These are phyloP conservation scores for Teratosphaeria zuluensis DNA, from an alignment of 2,329 filamentous ascomycete species.

Conservation along the genomic window DNA sequence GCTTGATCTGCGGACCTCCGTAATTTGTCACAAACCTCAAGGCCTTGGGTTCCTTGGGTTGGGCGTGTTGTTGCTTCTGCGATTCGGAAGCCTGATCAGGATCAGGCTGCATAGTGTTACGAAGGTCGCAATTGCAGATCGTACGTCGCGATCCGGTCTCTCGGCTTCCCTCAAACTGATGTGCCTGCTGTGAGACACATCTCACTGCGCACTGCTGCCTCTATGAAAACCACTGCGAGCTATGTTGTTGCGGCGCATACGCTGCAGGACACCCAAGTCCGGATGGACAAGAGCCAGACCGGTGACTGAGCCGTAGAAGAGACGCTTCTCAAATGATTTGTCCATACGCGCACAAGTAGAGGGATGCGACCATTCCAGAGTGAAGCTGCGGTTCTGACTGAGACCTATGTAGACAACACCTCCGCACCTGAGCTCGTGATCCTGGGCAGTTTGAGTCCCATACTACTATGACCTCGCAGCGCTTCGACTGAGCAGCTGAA, in stretches of 20 bases:
- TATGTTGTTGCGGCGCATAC: not conserved
- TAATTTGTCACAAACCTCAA: slow-evolving; percentile 70
- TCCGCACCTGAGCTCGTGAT: not conserved
- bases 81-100: not conserved
- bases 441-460: not conserved
- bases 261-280: not conserved
- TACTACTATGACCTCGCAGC: not conserved
- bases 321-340: not conserved
- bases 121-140: not conserved
- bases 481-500: not conserved
- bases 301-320: not conserved
- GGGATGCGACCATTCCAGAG: not conserved
- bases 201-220: not conserved
- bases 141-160: not conserved
- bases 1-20: slow-evolving; percentile 69
- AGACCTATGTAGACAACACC: not conserved
- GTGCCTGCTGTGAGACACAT: not conserved
- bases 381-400: not conserved
- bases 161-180: not conserved
- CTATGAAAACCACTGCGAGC: not conserved
- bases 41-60: slow-evolving; percentile 16
- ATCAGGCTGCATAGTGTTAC: not conserved
- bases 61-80: slow-evolving; percentile 3
- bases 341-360: not conserved
- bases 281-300: not conserved